Base-by-base conservation (phyloP, 495 filamentous ascomycete genomes). In the Clohesyomyces aquaticus region DNA sequence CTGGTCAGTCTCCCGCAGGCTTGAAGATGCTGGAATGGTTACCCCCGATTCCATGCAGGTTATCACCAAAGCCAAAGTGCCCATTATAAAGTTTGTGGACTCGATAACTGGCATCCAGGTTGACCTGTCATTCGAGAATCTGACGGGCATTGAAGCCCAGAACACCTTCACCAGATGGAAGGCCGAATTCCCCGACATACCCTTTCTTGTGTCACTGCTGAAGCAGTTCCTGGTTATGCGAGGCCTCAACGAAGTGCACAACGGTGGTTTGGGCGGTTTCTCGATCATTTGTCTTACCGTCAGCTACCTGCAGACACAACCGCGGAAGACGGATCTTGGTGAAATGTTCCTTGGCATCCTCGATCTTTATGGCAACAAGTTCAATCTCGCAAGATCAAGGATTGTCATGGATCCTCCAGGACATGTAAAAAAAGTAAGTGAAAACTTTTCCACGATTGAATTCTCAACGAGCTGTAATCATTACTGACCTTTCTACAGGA, bases 101-200 rank as follows among this genome's bases (percentile, higher is more conserved):
- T 77, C 73, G 46, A 53, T 78, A 47, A 96, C 92, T 1, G 82
- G 83, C 8, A 78, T 98, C 45, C 87, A 85, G 42, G 85, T 98
- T 21, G 94, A 98, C 71, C 76, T 98, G 42, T 97, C 93, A 0
- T 96, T 98, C 71, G 95, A 98, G 76, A 98, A 97, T 69, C 74
- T 85, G 25, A 88, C 86, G 41, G 94, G 94, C 3, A 61, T 96
- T 23, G 73, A 82, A 1, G 92, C 93, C 21, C 89, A 92, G 66
- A 70, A 83, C 16, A 96, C 90, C 0, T 96, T 96, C 71, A 75
- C 83, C 47, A 71, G 74, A 0, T 98, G 94, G 94, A 91, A 88
- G 66, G 53, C 75, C 8, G 78, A 85, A 46, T 96, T 86, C 67
- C 93, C 93, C 0, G 84, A 82, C 1, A 91, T 98, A 89, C 89